Conservation (phyloP, 495 filamentous ascomycete species). For the Evernia prunastri region DNA sequence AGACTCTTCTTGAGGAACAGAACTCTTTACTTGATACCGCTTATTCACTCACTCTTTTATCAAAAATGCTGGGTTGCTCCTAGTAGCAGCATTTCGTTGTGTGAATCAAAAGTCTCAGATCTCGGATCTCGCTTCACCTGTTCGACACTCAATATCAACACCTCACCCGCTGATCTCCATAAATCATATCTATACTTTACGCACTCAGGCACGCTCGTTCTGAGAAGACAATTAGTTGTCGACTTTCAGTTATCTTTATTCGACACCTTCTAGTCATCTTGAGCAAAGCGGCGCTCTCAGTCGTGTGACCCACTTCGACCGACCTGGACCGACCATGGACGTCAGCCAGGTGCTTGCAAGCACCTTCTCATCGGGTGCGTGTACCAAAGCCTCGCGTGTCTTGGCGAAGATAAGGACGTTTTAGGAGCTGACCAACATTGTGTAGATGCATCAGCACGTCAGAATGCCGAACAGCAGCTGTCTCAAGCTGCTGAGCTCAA, state of each 20-base stretch:
- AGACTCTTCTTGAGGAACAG: not conserved
- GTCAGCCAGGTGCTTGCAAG: conserved; percentile 81
- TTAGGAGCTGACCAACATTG: conserved; percentile 26
- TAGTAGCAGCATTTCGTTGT: not conserved
- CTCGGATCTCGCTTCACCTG: not conserved
- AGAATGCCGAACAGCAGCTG: conserved; percentile 89
- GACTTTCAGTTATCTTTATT: not conserved
- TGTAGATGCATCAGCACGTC: conserved; percentile 80
- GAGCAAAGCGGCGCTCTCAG: not conserved
- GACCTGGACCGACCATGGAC: conserved; percentile 54
- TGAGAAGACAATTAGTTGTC: not conserved
- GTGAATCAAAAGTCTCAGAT: not conserved
- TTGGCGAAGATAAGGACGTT: conserved; percentile 22
- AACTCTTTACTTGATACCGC: not conserved
- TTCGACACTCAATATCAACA: conserved; percentile 11
- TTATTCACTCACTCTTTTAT: no score
- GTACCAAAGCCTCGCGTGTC: conserved; percentile 12
- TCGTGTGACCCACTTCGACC: conserved; percentile 12
- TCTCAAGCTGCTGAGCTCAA: conserved; percentile 83
- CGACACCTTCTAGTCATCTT: not conserved
- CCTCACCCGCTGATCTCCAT: not conserved
- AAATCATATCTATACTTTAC: not conserved
- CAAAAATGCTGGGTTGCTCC: no score
- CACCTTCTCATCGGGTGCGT: conserved; percentile 82
- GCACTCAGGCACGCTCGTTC: not conserved